Evolutionary conservation across 345 rosid species (phyloP), one percentile per base, ranked within the genome.

Genomic region (Fremontodendron californicum): DNA sequence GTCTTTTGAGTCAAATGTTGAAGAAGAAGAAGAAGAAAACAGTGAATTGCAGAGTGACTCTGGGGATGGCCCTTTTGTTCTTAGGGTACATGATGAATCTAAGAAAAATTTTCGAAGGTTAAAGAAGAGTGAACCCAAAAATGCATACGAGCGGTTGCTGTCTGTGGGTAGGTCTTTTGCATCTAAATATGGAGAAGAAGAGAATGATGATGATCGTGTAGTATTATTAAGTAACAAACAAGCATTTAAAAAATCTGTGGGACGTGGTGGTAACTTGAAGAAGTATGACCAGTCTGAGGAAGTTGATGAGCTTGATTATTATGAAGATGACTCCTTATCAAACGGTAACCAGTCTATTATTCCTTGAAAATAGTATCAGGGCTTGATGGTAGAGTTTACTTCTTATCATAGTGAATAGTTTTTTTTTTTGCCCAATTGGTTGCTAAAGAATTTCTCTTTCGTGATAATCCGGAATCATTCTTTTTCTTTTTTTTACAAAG

Each of bases 271-370:
- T 58, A 81, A 83, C 77, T 67, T 80, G 75, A 81, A 66, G 21
- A 77, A 84, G 79, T 45, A 73, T 82, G 78, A 77, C 70, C 75
- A 29, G 43, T 69, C 88, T 31, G 57, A 73, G 75, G 78, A 69
- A 55, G 72, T 15, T 60, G 79, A 79, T 62, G 67, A 76, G 73
- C 66, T 31, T 19, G 89, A 89, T 75, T 89, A 81, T 79, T 69
- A 37, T 73, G 76, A 55, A 5, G 86, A 90, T 78, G 81, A 78
- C 21, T 69, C 77, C 62, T 73, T 58, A 77, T 73, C 58, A 29
- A 82, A 81, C 37, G 93, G 84, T 78, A 86, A 86, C 23, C 88
- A 82, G 51, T 83, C 88, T 71, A 75, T 96, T 77, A 78, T 78
- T 48, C n/a, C n/a, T n/a, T n/a, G n/a, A n/a, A n/a, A n/a, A n/a